Evolutionary conservation across 139 green algal species (phyloP).

Genomic region (Pleodorina starrii): DNA sequence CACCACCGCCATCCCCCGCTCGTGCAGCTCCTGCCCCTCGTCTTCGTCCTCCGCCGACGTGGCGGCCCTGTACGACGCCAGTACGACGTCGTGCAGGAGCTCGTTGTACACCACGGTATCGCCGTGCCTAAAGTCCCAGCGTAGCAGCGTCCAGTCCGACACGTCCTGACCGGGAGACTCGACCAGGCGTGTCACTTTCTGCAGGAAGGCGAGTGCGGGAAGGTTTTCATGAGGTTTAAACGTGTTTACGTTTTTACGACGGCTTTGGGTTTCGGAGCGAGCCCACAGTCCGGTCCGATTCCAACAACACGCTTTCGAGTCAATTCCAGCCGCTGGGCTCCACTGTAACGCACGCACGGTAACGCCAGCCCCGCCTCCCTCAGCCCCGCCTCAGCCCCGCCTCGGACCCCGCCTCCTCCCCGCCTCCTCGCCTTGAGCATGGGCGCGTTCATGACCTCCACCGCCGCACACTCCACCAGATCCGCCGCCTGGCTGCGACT

Average conservation of each 20-base stretch:
- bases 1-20: neutral
- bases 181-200: neutral
- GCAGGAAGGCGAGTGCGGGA: no score
- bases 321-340: no score
- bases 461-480: slow-evolving; percentile 11
- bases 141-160: slow-evolving; percentile 27
- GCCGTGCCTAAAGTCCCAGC: neutral
- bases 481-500: neutral
- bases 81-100: neutral
- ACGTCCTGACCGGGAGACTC: neutral
- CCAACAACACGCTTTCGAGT: no score
- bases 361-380: no score
- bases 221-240: no score
- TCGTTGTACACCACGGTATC: neutral
- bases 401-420: neutral
- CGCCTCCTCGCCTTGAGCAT: neutral
- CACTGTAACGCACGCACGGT: no score
- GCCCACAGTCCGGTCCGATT: no score
- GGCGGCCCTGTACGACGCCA: neutral
- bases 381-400: no score
- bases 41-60: neutral
- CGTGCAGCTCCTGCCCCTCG: neutral
- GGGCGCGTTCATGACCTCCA: neutral
- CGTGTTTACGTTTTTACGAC: no score
- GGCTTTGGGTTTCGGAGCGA: no score